These are phyloP conservation scores for Ophiostoma triangulosporum DNA, from an alignment of 2,329 filamentous ascomycete species.

Conservation along the genomic window DNA sequence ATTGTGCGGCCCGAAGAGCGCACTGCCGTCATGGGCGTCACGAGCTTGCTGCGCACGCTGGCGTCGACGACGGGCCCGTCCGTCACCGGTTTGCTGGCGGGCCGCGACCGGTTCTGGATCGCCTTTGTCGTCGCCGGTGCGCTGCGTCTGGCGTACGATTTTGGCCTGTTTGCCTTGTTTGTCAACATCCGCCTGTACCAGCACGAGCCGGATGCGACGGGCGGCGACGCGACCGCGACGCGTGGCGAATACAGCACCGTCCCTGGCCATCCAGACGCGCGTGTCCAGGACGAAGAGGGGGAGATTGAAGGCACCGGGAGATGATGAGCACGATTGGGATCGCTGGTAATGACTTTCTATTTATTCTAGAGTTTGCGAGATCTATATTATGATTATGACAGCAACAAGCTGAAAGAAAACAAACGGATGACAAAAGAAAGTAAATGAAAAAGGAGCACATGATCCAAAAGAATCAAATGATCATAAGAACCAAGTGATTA, in stretches of 20 bases:
- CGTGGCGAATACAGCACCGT: slow-evolving; percentile 24
- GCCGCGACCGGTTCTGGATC: slow-evolving; percentile 42
- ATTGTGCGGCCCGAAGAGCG: slow-evolving; percentile 51
- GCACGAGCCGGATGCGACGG: slow-evolving; percentile 36
- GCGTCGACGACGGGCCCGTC: slow-evolving; percentile 41
- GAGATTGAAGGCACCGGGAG: slow-evolving; percentile 18
- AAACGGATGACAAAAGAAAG: too few species aligned
- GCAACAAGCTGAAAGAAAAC: too few species aligned
- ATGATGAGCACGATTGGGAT: too few species aligned
- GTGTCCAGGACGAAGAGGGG: slow-evolving; percentile 12
- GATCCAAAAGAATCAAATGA: background rate
- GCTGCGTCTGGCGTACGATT: slow-evolving; percentile 40
- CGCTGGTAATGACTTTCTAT: too few species aligned
- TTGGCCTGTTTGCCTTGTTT: slow-evolving; percentile 46
- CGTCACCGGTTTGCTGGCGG: slow-evolving; percentile 42
- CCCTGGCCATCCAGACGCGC: slow-evolving; percentile 8
- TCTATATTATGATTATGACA: background rate
- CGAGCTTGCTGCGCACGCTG: slow-evolving; percentile 44
- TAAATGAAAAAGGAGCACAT: background rate
- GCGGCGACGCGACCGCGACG: slow-evolving; percentile 54
- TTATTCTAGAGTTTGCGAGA: too few species aligned
- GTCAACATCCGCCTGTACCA: slow-evolving; percentile 41
- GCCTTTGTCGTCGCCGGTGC: slow-evolving; percentile 44
- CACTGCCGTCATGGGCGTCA: slow-evolving; percentile 59
- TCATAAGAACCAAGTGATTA: too few species aligned